Base-by-base conservation (phyloP, 192 early-diverging fungal species). In the Dissophora ornata region DNA sequence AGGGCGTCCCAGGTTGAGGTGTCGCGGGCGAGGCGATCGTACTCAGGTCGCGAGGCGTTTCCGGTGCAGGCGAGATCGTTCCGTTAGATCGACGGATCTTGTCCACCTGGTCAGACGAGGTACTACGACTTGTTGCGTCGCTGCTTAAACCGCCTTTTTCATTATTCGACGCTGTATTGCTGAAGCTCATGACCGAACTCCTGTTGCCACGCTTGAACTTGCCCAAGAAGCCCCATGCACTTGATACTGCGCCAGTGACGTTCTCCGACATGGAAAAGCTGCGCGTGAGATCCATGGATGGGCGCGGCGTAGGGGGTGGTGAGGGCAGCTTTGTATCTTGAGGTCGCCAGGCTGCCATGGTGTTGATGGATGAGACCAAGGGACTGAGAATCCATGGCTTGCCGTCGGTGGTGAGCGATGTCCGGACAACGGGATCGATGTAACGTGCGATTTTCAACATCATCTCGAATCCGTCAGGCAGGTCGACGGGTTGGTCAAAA, bases 301-400 rank as follows among this genome's bases (percentile, higher is more conserved):
- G 64, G 15, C 73, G 73, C 22, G 73, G 64, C 8, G 73, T 62
- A 10, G 40, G 21, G 24, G 73, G 71, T 34, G 73, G 73, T 26
- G 73, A 67, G 5, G 73, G 73, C 1, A 57, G 58, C n/a, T 60
- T 62, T 25, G 46, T 29, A 19, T 77, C 73, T 13, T 57, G 22
- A 15, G 63, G 65, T 24, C 36, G 64, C 73, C 73, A 77, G n/a
- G 73, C 73, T 1, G 73, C 38, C 63, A 77, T 67, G 22, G 73
- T 67, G 33, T 77, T 77, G 57, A 77, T 77, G 52, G 73, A 77
- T 8, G 73, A 77, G 29, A 77, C 73, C 41, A 77, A 36, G 25
- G 73, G 73, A 28, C 73, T 77, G 26, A 77, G 59, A 36, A 77
- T 56, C 73, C 73, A 77, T 19, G 73, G 73, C 45, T 77, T 67